Evolutionary conservation across 1,284 basidiomycete genomes (phyloP).

Genomic region (Trichosporon sp.): DNA sequence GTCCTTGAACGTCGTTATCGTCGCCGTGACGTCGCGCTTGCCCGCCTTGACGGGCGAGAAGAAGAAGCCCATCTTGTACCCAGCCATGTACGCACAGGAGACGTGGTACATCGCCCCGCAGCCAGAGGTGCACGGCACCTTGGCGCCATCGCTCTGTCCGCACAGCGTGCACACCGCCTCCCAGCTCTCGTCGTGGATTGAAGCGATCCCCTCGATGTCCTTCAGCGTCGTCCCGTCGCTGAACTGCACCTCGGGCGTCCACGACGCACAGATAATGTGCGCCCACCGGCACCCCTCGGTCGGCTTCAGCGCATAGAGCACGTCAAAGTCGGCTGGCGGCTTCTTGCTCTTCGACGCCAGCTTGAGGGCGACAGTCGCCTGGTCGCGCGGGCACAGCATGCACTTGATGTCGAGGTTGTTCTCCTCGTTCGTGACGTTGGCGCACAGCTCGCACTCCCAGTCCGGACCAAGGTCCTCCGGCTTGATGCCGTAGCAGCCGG

Average conservation of each 20-base stretch:
- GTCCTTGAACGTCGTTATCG: slow-evolving; percentile 76
- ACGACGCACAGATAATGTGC: slow-evolving; percentile 83
- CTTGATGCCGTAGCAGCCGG: slow-evolving; percentile 64
- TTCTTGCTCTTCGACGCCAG: slow-evolving; percentile 28
- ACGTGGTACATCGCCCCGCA: slow-evolving; percentile 77
- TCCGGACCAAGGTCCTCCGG: slow-evolving; percentile 60
- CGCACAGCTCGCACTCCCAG: slow-evolving; percentile 81
- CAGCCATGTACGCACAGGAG: slow-evolving; percentile 81
- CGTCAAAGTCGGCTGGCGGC: slow-evolving; percentile 58
- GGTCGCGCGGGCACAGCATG: slow-evolving; percentile 46
- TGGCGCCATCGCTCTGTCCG: slow-evolving; percentile 69
- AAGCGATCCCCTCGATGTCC: slow-evolving; percentile 79
- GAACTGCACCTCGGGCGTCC: slow-evolving; percentile 75
- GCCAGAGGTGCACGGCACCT: slow-evolving; percentile 69
- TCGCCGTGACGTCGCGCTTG: slow-evolving; percentile 58
- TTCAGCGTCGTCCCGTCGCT: slow-evolving; percentile 67
- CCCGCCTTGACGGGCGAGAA: slow-evolving; percentile 74
- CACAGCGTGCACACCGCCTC: slow-evolving; percentile 54
- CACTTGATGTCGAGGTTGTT: slow-evolving; percentile 58
- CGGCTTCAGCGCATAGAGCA: slow-evolving; percentile 80
- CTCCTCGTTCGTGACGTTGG: slow-evolving; percentile 71
- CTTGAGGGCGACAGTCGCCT: not conserved
- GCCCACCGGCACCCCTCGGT: slow-evolving; percentile 93
- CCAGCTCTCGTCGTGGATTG: slow-evolving; percentile 55
- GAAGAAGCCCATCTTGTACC: slow-evolving; percentile 84